Conservation (phyloP, 2,329 filamentous ascomycete genomes). For the Diplodia intermedia region DNA sequence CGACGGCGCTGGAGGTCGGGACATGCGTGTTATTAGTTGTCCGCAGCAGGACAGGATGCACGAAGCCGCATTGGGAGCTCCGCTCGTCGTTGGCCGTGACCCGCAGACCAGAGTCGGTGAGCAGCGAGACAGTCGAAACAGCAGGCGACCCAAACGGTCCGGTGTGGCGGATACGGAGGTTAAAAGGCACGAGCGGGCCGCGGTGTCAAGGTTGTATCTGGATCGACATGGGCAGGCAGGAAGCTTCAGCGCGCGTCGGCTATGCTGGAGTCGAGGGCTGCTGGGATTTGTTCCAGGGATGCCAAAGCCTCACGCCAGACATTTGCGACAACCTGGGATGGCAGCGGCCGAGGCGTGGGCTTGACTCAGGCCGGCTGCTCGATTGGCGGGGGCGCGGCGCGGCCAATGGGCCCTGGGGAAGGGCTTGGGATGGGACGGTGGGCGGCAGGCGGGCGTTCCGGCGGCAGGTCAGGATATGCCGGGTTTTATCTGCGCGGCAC, state of each 20-base stretch:
- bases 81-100: constrained; percentile 28
- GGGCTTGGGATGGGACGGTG: constrained; percentile 28
- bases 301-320: constrained; percentile 43
- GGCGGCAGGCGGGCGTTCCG: constrained; percentile 29
- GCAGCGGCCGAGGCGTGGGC: constrained; percentile 28
- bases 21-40: constrained; percentile 54
- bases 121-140: constrained; percentile 31
- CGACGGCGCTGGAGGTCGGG: constrained; percentile 49
- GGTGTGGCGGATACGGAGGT: constrained; percentile 49
- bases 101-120: constrained; percentile 30
- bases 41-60: constrained; percentile 50
- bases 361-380: constrained; percentile 27
- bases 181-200: constrained; percentile 38
- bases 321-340: constrained; percentile 35
- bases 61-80: constrained; percentile 50
- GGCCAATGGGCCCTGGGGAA: constrained; percentile 31
- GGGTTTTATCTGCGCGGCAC: constrained; percentile 32
- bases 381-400: constrained; percentile 27
- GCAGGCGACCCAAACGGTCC: constrained; percentile 27
- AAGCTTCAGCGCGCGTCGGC: constrained; percentile 39
- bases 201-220: constrained; percentile 44
- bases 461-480: constrained; percentile 31
- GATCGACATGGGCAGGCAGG: constrained; percentile 47
- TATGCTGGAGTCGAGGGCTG: constrained; percentile 30
- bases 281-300: constrained; percentile 33